Conservation (phyloP, 2,329 filamentous ascomycete species). For the Akanthomyces muscarius region DNA sequence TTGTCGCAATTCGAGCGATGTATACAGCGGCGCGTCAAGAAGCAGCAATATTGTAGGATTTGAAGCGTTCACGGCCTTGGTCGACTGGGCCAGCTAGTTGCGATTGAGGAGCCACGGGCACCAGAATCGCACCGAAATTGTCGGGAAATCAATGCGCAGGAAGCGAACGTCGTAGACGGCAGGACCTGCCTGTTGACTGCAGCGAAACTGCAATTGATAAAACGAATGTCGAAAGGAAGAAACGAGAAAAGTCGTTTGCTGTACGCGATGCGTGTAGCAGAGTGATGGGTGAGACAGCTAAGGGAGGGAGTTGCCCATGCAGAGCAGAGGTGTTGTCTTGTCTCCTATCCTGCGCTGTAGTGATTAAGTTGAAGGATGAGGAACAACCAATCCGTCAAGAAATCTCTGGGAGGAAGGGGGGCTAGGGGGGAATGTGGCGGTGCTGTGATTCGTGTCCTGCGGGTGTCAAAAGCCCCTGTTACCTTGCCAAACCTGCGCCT, state of each 20-base stretch:
- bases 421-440: constrained; percentile 20
- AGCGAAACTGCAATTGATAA: background rate
- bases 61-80: background rate
- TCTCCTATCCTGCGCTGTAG: constrained; percentile 13
- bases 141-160: background rate
- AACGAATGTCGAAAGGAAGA: constrained; percentile 24
- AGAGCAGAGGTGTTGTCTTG: constrained; percentile 14
- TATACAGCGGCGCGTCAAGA: background rate
- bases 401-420: constrained; percentile 16
- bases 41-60: background rate
- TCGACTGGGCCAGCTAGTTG: background rate
- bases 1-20: background rate
- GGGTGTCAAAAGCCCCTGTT: background rate
- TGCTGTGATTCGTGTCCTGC: constrained; percentile 12
- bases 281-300: background rate
- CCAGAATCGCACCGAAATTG: background rate
- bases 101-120: background rate
- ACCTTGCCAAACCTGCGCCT: background rate
- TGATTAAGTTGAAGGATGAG: constrained; percentile 1
- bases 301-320: constrained; percentile 15
- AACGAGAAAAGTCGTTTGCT: constrained; percentile 4
- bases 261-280: background rate
- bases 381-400: background rate
- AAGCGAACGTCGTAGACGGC: constrained; percentile 10
- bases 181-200: constrained; percentile 13